A percentile compares a stretch with the other conserved stretches of the same genome.
phyloP scores from a whole-genome alignment of 139 green algal genomes.

The Micromonas pusilla region DNA sequence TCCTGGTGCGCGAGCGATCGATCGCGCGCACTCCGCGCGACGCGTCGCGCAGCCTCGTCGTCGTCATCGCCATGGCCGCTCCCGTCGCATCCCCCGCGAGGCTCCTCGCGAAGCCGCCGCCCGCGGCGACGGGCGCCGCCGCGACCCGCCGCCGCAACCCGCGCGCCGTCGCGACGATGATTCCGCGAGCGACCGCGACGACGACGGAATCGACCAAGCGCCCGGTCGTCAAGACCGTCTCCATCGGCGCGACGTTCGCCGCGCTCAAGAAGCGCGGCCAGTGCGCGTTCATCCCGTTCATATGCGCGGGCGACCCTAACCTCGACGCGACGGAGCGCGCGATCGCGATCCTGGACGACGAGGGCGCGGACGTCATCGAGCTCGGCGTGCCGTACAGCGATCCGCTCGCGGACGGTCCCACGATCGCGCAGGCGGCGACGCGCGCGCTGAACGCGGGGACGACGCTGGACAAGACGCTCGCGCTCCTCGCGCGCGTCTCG shows the following conservation, averaged over 20 bases:
- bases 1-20: too few relatives aligned
- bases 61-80: too few relatives aligned
- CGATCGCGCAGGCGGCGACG: conserved; percentile 86
- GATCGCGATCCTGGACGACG: conserved; percentile 47
- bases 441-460: conserved; percentile 69
- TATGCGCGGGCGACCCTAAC: conserved; percentile 89
- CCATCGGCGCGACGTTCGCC: not conserved
- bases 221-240: not conserved
- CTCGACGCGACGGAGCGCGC: conserved; percentile 76
- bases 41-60: too few relatives aligned
- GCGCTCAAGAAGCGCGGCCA: not conserved
- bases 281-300: conserved; percentile 88
- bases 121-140: too few relatives aligned
- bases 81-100: too few relatives aligned
- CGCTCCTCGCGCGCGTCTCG: conserved; percentile 39
- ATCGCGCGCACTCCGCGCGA: too few relatives aligned
- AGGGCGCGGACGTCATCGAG: conserved; percentile 92
- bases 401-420: conserved; percentile 89
- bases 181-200: too few relatives aligned
- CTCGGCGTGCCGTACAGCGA: conserved; percentile 92
- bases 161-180: too few relatives aligned
- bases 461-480: conserved; percentile 61
- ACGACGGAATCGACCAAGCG: too few relatives aligned
- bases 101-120: too few relatives aligned
- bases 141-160: too few relatives aligned